Evolutionary conservation across 192 early-diverging fungal species (phyloP).

Genomic region (Rhizophagus sp.): DNA sequence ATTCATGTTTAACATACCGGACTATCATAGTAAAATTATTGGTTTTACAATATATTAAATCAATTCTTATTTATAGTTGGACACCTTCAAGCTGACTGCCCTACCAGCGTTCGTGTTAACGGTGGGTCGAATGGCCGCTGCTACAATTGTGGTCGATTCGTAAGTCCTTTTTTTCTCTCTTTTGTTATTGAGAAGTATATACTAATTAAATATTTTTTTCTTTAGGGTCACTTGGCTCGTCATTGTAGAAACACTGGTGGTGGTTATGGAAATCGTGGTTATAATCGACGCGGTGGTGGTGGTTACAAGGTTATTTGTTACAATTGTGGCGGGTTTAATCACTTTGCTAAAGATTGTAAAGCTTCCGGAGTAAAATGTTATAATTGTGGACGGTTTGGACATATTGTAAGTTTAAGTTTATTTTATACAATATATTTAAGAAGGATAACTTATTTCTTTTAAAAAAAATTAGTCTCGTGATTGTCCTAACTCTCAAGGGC

Average conservation of each 20-base stretch:
- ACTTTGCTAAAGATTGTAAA: constrained; percentile 56
- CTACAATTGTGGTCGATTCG: constrained; percentile 52
- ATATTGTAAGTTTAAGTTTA: constrained; percentile 45
- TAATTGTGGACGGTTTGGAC: constrained; percentile 54
- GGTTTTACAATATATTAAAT: neutral
- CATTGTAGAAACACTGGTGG: constrained; percentile 33
- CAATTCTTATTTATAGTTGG: constrained; percentile 40
- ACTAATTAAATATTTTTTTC: neutral
- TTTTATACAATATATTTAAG: neutral
- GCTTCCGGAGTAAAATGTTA: constrained; percentile 57
- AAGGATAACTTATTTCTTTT: neutral
- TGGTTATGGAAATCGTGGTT: neutral
- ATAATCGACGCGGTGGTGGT: constrained; percentile 10
- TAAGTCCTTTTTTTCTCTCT: constrained; percentile 36
- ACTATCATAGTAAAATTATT: neutral
- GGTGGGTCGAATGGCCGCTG: constrained; percentile 39
- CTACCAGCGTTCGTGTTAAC: constrained; percentile 35
- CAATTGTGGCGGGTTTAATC: constrained; percentile 56
- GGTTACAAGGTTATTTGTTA: constrained; percentile 45
- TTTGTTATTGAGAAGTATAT: neutral
- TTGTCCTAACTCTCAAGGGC: constrained; percentile 34
- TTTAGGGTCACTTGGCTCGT: constrained; percentile 55
- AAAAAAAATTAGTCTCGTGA: constrained; percentile 41
- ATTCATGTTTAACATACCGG: neutral
- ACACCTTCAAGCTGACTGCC: constrained; percentile 54